These are phyloP conservation scores for Atkinsonella texensis DNA, from an alignment of 2,329 filamentous ascomycete genomes.

Conservation along the genomic window DNA sequence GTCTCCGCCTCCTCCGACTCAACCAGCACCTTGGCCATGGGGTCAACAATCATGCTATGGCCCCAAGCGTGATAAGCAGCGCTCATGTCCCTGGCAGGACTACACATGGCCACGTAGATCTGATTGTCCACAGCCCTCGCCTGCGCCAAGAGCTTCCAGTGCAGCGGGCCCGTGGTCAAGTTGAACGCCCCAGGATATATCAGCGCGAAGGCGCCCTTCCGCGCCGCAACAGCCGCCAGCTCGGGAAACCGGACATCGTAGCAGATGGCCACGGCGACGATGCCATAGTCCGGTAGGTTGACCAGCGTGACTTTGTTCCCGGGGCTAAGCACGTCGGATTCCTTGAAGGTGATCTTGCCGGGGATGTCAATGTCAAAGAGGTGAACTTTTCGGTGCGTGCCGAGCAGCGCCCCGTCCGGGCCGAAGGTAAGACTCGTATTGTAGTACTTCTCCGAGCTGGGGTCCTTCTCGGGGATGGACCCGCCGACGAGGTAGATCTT, in stretches of 20 bases:
- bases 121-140: slow-evolving; percentile 89
- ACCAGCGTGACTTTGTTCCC: slow-evolving; percentile 79
- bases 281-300: slow-evolving; percentile 79
- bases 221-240: slow-evolving; percentile 75
- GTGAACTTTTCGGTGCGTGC: slow-evolving; percentile 84
- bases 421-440: slow-evolving; percentile 83
- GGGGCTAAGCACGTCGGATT: slow-evolving; percentile 77
- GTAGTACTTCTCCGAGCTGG: slow-evolving; percentile 54
- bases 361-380: slow-evolving; percentile 98
- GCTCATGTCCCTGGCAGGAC: slow-evolving; percentile 67
- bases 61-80: slow-evolving; percentile 85
- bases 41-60: slow-evolving; percentile 79
- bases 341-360: slow-evolving; percentile 81
- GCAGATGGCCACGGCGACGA: slow-evolving; percentile 82
- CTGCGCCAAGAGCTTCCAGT: slow-evolving; percentile 77
- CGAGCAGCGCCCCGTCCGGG: slow-evolving; percentile 67
- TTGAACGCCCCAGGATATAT: slow-evolving; percentile 98
- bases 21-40: slow-evolving; percentile 68
- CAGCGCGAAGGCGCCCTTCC: slow-evolving; percentile 75
- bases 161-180: slow-evolving; percentile 77
- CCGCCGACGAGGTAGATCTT: slow-evolving; percentile 77
- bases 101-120: slow-evolving; percentile 85
- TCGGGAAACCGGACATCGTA: slow-evolving; percentile 98
- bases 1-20: slow-evolving; percentile 71
- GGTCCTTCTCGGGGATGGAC: slow-evolving; percentile 75